A percentile compares a stretch with the other conserved stretches of the same genome.
phyloP scores from a whole-genome alignment of 257 asterid genomes.

The Haberlea rhodopensis region DNA sequence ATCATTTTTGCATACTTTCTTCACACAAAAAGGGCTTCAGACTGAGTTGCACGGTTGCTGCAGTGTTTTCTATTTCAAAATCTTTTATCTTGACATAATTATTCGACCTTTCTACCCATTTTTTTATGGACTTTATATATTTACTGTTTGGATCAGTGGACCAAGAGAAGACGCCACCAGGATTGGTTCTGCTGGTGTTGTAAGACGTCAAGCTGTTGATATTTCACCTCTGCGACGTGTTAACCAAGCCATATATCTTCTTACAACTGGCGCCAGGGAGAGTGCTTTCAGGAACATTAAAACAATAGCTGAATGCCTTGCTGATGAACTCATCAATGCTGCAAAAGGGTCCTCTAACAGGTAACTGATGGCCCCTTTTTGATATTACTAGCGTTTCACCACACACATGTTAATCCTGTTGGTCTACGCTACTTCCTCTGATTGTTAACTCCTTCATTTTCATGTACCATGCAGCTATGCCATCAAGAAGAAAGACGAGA shows the following conservation, averaged over 20 bases:
- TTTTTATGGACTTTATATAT: neutral
- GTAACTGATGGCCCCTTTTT: constrained; percentile 13
- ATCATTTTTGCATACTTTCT: neutral
- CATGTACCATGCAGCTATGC: constrained; percentile 48
- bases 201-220: constrained; percentile 85
- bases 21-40: neutral
- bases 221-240: constrained; percentile 83
- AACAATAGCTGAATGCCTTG: constrained; percentile 76
- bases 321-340: constrained; percentile 83
- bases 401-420: too few species aligned
- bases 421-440: neutral
- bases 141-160: constrained; percentile 40
- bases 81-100: neutral
- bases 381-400: neutral
- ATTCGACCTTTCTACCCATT: too few species aligned
- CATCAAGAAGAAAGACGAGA: constrained; percentile 73
- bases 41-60: too few species aligned
- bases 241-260: constrained; percentile 70
- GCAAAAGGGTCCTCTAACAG: constrained; percentile 85
- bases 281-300: constrained; percentile 76
- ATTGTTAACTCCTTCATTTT: too few species aligned
- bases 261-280: constrained; percentile 79
- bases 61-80: neutral
- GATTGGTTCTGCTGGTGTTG: constrained; percentile 87
- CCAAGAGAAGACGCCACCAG: constrained; percentile 88